A percentile compares a stretch with the other conserved stretches of the same genome.
phyloP scores from a whole-genome alignment of 2,329 filamentous ascomycete species.

The Rugonectria rugulosa region DNA sequence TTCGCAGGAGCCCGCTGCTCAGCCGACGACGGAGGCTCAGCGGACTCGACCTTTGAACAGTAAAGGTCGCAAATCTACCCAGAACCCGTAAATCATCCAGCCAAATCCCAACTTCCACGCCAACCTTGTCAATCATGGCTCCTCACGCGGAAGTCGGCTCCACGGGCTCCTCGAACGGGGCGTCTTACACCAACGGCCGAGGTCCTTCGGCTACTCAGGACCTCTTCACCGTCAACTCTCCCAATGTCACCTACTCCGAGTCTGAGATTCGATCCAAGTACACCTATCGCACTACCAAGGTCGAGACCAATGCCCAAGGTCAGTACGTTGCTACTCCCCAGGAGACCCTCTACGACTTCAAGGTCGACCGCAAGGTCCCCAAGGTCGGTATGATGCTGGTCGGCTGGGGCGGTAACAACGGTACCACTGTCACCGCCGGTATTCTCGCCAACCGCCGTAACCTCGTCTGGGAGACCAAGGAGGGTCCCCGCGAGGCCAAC shows the following conservation, averaged over 20 bases:
- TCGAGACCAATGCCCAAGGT: conserved; percentile 75
- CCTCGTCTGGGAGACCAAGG: conserved; percentile 91
- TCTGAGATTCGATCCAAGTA: conserved; percentile 91
- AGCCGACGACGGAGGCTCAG: conserved; percentile 84
- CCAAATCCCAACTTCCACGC: conserved; percentile 34
- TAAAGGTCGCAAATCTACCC: conserved; percentile 55
- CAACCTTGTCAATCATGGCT: conserved; percentile 71
- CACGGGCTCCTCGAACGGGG: conserved; percentile 66
- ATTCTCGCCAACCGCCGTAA: conserved; percentile 93
- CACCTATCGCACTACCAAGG: conserved; percentile 92
- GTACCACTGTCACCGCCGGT: conserved; percentile 94
- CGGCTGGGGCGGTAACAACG: conserved; percentile 98
- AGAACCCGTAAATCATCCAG: conserved; percentile 38
- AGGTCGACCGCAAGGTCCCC: conserved; percentile 91
- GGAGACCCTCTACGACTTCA: conserved; percentile 95
- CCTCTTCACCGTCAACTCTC: conserved; percentile 87
- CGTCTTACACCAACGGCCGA: conserved; percentile 56
- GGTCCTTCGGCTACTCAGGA: conserved; percentile 57
- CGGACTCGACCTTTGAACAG: conserved; percentile 67
- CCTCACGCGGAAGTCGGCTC: conserved; percentile 77
- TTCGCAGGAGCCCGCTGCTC: conserved; percentile 96
- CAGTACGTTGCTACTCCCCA: conserved; percentile 85
- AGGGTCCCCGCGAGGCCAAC: conserved; percentile 85
- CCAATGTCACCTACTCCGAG: conserved; percentile 92
- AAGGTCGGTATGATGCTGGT: conserved; percentile 98